These are phyloP conservation scores for Russula vinacea DNA, from an alignment of 768 basidiomycete genomes.

Conservation along the genomic window DNA sequence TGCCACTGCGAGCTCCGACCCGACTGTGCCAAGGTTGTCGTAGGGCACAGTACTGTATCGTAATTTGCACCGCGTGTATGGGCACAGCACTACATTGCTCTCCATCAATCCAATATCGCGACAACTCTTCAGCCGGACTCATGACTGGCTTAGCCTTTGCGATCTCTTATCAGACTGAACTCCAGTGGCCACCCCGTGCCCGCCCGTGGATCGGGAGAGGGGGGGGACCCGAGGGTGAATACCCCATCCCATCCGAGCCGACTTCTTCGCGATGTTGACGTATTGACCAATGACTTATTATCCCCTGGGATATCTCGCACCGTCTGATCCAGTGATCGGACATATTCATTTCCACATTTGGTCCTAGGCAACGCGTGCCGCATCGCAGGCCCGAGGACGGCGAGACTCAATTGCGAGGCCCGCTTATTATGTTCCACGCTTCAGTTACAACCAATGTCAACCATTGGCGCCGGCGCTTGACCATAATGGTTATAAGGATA, in stretches of 20 bases:
- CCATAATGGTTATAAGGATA: slow-evolving; percentile 25
- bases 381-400: slow-evolving; percentile 7
- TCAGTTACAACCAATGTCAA: neutral
- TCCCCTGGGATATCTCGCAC: neutral
- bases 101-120: neutral
- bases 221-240: neutral
- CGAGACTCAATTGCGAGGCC: neutral
- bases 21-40: too few relatives aligned
- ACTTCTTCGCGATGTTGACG: slow-evolving; percentile 1
- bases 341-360: slow-evolving; percentile 5
- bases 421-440: slow-evolving; percentile 7
- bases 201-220: neutral
- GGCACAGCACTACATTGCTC: too few relatives aligned
- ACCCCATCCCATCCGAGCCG: neutral
- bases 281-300: neutral
- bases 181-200: neutral
- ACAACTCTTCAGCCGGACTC: neutral
- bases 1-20: neutral
- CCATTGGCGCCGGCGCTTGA: slow-evolving; percentile 13
- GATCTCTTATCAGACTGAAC: neutral
- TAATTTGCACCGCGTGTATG: too few relatives aligned
- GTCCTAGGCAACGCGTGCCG: slow-evolving; percentile 7
- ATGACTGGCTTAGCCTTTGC: neutral
- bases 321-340: slow-evolving; percentile 17
- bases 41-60: too few relatives aligned